These are phyloP conservation scores for Lipomyces oligophaga DNA, from an alignment of 805 yeast species.

Conservation along the genomic window DNA sequence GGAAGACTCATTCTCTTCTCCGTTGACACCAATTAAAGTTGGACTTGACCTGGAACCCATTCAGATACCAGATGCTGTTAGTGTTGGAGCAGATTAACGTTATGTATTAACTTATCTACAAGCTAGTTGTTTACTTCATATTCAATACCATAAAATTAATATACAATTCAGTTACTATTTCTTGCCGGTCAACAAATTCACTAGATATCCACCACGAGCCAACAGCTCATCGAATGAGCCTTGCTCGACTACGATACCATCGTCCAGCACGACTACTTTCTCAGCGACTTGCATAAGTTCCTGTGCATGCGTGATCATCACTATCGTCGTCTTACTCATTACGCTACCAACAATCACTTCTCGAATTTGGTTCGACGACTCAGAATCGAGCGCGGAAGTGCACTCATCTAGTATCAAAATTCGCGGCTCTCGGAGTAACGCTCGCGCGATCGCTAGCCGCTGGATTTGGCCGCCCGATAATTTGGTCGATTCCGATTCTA, in stretches of 20 bases:
- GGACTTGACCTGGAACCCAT: too few relatives aligned
- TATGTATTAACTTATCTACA: too few relatives aligned
- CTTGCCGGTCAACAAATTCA: too few relatives aligned
- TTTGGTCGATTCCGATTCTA: conserved; percentile 50
- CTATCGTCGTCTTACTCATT: conserved; percentile 36
- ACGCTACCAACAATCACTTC: conserved; percentile 44
- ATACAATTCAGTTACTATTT: too few relatives aligned
- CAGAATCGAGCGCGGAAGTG: conserved; percentile 79
- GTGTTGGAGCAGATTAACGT: too few relatives aligned
- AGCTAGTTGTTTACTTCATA: too few relatives aligned
- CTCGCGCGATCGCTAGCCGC: conserved; percentile 78
- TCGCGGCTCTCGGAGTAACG: conserved; percentile 62
- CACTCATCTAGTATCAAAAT: conserved; percentile 77
- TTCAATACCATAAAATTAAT: too few relatives aligned
- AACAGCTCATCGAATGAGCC: conserved; percentile 22
- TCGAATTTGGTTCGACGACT: conserved; percentile 51
- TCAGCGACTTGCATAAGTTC: conserved; percentile 62
- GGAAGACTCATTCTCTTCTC: too few relatives aligned
- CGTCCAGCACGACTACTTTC: conserved; percentile 39
- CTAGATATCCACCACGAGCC: too few relatives aligned
- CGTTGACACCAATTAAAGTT: too few relatives aligned
- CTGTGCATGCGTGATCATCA: conserved; percentile 71
- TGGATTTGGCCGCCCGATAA: conserved; percentile 93
- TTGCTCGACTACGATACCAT: conserved; percentile 16
- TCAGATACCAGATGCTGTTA: too few relatives aligned